Percentiles rank a stretch among this genome's conserved stretches.
Conservation (phyloP, 495 filamentous ascomycete genomes). For the Podospora pseudoanserina region DNA sequence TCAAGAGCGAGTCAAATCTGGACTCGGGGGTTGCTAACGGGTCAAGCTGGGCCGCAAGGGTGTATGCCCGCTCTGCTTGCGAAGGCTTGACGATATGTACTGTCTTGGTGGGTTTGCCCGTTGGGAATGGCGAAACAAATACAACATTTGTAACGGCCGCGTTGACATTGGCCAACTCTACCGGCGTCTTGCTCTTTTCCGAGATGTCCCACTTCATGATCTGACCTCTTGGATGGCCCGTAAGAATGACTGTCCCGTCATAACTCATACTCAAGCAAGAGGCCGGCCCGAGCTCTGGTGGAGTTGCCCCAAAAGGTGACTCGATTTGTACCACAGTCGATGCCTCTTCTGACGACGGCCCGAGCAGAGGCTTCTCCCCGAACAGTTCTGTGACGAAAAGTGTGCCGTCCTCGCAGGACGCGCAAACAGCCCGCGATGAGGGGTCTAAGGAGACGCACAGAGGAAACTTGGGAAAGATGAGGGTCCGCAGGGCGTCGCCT, state of each 20-base stretch:
- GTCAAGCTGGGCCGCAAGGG: constrained; percentile 62
- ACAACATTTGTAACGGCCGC: constrained; percentile 75
- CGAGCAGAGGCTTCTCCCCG: constrained; percentile 52
- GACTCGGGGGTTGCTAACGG: constrained; percentile 33
- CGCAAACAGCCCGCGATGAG: constrained; percentile 75
- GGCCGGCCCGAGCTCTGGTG: constrained; percentile 56
- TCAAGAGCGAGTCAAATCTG: constrained; percentile 39
- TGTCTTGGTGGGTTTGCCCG: constrained; percentile 45
- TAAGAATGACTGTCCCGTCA: constrained; percentile 74
- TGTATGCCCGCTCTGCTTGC: constrained; percentile 63
- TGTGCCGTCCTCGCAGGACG: constrained; percentile 77
- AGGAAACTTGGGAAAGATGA: constrained; percentile 69
- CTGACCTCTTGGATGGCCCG: constrained; percentile 77
- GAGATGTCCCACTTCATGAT: constrained; percentile 62
- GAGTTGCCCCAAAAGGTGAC: constrained; percentile 59
- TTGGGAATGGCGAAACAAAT: constrained; percentile 62
- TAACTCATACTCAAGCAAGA: constrained; percentile 68
- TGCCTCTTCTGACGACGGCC: constrained; percentile 50
- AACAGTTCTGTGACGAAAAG: constrained; percentile 80
- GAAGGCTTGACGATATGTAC: constrained; percentile 69
- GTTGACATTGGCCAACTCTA: constrained; percentile 63
- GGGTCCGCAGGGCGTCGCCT: constrained; percentile 70
- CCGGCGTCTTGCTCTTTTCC: constrained; percentile 59
- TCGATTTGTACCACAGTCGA: constrained; percentile 52
- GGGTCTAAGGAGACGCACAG: constrained; percentile 75